Evolutionary conservation across 768 basidiomycete species (phyloP).

Genomic region (Hemileccinum impolitum): DNA sequence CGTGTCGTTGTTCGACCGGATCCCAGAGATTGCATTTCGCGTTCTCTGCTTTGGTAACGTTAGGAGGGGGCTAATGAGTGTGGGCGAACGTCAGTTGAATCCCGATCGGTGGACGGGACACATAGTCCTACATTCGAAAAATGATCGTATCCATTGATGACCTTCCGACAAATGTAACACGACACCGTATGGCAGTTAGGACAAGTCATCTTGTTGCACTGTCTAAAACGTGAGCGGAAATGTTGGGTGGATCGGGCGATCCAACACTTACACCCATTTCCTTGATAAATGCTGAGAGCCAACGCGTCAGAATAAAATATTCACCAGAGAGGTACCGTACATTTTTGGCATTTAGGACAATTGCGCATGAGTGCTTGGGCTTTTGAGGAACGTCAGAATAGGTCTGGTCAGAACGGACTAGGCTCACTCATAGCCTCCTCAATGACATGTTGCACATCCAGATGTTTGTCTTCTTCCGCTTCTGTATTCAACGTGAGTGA

Average conservation of each 20-base stretch:
- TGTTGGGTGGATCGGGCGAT: background rate
- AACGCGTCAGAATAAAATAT: background rate
- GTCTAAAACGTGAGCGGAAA: constrained; percentile 1
- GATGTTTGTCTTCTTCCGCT: constrained; percentile 65
- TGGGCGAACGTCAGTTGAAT: constrained; percentile 6
- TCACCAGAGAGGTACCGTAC: constrained; percentile 35
- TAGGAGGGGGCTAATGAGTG: constrained; percentile 21
- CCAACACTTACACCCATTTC: constrained; percentile 59
- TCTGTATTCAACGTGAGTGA: constrained; percentile 41
- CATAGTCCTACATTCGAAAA: constrained; percentile 46
- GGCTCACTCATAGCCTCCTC: constrained; percentile 89
- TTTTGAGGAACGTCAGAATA: constrained; percentile 25
- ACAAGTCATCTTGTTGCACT: constrained; percentile 95
- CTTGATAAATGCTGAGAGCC: constrained; percentile 68
- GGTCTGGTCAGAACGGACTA: constrained; percentile 15
- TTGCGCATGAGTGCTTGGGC: constrained; percentile 81
- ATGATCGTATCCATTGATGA: constrained; percentile 76
- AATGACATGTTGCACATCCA: constrained; percentile 73
- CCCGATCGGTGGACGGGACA: constrained; percentile 9
- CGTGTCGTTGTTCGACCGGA: constrained; percentile 58
- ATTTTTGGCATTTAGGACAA: constrained; percentile 83
- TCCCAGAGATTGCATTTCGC: constrained; percentile 71
- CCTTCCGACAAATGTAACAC: constrained; percentile 79
- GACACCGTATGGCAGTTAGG: constrained; percentile 68
- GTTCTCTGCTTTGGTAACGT: constrained; percentile 22